These are phyloP conservation scores for Wickerhamomyces hampshirensis DNA, from an alignment of 805 yeast species.

Conservation along the genomic window DNA sequence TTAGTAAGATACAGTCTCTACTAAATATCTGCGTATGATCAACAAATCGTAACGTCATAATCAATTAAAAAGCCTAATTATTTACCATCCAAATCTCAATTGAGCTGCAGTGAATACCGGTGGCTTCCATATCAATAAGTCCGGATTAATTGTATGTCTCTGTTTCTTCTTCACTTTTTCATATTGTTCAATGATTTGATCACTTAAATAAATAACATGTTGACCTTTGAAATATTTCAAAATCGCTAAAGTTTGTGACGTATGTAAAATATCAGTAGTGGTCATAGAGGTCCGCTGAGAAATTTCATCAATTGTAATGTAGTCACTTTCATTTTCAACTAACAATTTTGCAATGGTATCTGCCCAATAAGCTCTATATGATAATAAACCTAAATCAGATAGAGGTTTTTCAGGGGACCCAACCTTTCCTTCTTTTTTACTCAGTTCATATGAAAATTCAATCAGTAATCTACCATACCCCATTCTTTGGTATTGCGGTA, in stretches of 20 bases:
- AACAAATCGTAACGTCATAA: slow-evolving; percentile 2
- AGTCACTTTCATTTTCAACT: slow-evolving; percentile 49
- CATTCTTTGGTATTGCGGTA: slow-evolving; percentile 94
- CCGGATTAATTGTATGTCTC: slow-evolving; percentile 70
- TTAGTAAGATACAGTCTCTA: too few species aligned
- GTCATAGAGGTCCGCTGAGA: slow-evolving; percentile 89
- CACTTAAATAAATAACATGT: slow-evolving; percentile 82
- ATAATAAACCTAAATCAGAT: slow-evolving; percentile 87
- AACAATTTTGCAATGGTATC: slow-evolving; percentile 76
- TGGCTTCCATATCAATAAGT: slow-evolving; percentile 82
- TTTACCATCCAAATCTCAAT: slow-evolving; percentile 89
- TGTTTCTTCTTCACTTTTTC: slow-evolving; percentile 64
- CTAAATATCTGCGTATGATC: too few species aligned
- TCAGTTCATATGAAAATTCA: slow-evolving; percentile 88
- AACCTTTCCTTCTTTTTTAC: slow-evolving; percentile 80
- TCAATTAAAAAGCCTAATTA: background rate
- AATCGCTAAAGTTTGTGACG: slow-evolving; percentile 86
- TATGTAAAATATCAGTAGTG: slow-evolving; percentile 90
- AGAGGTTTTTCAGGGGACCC: slow-evolving; percentile 98
- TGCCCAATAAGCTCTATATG: slow-evolving; percentile 96
- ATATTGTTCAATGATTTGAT: slow-evolving; percentile 71
- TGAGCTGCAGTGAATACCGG: slow-evolving; percentile 94
- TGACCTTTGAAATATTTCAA: slow-evolving; percentile 92
- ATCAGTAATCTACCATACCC: slow-evolving; percentile 92
- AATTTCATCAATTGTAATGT: slow-evolving; percentile 83